These are phyloP conservation scores for Rhizopus stolonifer DNA, from an alignment of 371 early-diverging fungal species.

Conservation along the genomic window DNA sequence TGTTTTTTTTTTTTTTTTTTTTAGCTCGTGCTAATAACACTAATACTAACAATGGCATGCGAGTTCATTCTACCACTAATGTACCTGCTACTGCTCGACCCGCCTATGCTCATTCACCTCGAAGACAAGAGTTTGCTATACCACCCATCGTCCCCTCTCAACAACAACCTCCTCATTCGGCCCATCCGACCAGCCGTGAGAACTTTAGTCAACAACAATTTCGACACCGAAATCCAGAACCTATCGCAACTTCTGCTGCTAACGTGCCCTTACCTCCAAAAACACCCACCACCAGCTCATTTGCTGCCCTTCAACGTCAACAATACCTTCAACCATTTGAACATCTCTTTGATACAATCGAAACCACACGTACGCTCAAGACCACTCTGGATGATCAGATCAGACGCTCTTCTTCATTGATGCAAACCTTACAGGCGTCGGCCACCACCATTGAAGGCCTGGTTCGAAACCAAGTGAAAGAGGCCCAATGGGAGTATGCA, in stretches of 20 bases:
- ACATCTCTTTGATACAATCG: conserved; percentile 62
- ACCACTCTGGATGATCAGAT: conserved; percentile 76
- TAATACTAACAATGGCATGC: background rate
- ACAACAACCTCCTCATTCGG: conserved; percentile 41
- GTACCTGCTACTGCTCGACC: conserved; percentile 16
- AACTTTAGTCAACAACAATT: conserved; percentile 15
- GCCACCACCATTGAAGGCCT: conserved; percentile 77
- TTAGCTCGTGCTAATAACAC: conserved; percentile 1
- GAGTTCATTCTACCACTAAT: background rate
- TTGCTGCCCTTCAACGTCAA: conserved; percentile 38
- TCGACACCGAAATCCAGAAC: conserved; percentile 10
- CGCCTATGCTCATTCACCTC: conserved; percentile 28
- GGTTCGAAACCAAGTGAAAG: conserved; percentile 72
- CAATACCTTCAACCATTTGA: conserved; percentile 61
- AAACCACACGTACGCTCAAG: conserved; percentile 60
- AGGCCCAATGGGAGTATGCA: conserved; percentile 67
- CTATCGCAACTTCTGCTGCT: conserved; percentile 20
- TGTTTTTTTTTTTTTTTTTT: conserved; percentile 1
- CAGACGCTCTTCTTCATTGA: conserved; percentile 68
- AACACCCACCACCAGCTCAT: conserved; percentile 36
- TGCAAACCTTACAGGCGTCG: conserved; percentile 75
- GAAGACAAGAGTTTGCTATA: conserved; percentile 46
- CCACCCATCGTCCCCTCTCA: conserved; percentile 56
- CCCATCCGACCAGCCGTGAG: conserved; percentile 20
- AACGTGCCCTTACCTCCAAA: conserved; percentile 25